Evolutionary conservation across 2,329 filamentous ascomycete species (phyloP), one percentile per base, ranked within the genome.

Genomic region (Fusarium miscanthi): DNA sequence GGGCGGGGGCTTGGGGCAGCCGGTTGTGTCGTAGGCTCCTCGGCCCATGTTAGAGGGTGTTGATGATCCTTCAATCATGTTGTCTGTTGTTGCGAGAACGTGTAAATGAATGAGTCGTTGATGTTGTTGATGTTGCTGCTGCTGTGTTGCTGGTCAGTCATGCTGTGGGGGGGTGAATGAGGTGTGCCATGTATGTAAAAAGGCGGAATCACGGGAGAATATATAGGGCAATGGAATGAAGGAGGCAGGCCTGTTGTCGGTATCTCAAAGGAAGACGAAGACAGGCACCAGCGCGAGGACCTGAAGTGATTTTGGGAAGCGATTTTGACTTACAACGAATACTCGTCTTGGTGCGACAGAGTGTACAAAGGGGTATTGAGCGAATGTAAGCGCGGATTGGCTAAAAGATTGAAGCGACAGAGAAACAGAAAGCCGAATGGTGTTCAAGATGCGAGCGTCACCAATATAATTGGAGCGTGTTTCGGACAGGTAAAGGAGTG

Each of bases 11-110:
- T 87, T 87, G 64, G 82, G 80, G 30, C 86, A 80, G 51, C 85
- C 85, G 30, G 85, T 87, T 70, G 84, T 86, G 73, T 87, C 86
- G 76, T 87, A 87, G 72, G 85, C 85, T 65, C 86, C 85, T 64
- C 86, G 82, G 69, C 84, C 86, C 84, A 86, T 86, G 78, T 87
- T 85, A 80, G 74, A 78, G 54, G 78, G 77, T 68, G 73, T 78
- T 66, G 79, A 78, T 57, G 78, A 78, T 64, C 76, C 70, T 70
- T 80, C 75, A 70, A 82, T 71, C 83, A 85, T 85, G 70, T 70
- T 83, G 76, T 70, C 35, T 69, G 66, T 66, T 63, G 69, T 82
- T 77, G 59, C 30, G 23, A 51, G 54, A 57, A 54, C 19, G 31
- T 58, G 66, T 43, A 35, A 62, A 65, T 46, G 54, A 56, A 56